Evolutionary conservation across 1,284 basidiomycete genomes (phyloP), one percentile per base, ranked within the genome.

Genomic region (Gomphus bonarii): DNA sequence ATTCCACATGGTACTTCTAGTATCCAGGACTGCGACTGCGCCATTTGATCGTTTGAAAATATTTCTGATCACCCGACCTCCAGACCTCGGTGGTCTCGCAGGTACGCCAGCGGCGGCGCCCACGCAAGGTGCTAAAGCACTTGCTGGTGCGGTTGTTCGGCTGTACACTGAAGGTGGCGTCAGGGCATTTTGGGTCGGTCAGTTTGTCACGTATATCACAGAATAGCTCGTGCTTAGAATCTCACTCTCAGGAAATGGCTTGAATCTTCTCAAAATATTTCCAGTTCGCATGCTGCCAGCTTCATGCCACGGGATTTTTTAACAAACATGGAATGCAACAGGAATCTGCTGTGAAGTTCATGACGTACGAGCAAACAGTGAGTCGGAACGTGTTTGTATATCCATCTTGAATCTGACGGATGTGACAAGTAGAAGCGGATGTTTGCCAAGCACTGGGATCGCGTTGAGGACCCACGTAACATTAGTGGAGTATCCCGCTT

Each of bases 331-430:
- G 25, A 12, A 36, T 54, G 36, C 38, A 12, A 16, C 36, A 74
- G 73, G 95, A 98, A 74, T 94, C 89, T 46, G 97, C 97, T 18
- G 98, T 99, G 80, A 99, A 98, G 72, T 99, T 99, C 73, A 84
- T 97, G 64, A 73, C 89, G 7, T 99, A 98, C 70, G 97, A 99
- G 72, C 90, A 91, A 61, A 84, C 90, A 55, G 89, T 91, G 64
- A 70, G 82, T 81, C 10, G 42, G 50, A 11, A 49, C n/a, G n/a
- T 44, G 57, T 61, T 58, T 46, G 38, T 31, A 56, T 58, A 59
- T 60, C 40, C 55, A 58, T 60, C 43, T 58, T 44, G 50, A 51
- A 60, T 61, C 63, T 63, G 61, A 43, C 60, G 51, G 51, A 59
- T 64, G 48, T 57, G 36, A 43, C 56, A 59, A 63, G 25, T 55